These are phyloP conservation scores for Ceratonia siliqua DNA, from an alignment of 306 rosid genomes.

Conservation along the genomic window DNA sequence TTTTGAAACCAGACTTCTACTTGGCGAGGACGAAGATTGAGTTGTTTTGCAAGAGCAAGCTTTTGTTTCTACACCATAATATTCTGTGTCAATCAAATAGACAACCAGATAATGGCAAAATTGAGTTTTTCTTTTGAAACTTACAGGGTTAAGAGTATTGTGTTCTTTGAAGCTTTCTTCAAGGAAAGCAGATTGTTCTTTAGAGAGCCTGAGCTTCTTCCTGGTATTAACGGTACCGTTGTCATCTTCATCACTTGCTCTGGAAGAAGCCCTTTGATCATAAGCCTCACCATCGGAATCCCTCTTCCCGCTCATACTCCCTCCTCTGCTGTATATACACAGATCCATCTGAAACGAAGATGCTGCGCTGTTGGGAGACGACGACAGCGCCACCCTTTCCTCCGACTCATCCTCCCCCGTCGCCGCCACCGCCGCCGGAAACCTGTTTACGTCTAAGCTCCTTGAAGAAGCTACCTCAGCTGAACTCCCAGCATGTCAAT, in stretches of 20 bases:
- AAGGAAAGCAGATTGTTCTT: slow-evolving; percentile 93
- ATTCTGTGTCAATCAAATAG: not conserved
- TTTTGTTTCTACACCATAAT: slow-evolving; percentile 72
- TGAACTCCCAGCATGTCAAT: slow-evolving; percentile 48
- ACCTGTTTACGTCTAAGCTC: slow-evolving; percentile 59
- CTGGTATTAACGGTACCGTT: slow-evolving; percentile 57
- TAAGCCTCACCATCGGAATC: slow-evolving; percentile 61
- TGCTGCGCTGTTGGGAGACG: slow-evolving; percentile 77
- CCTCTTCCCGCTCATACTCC: slow-evolving; percentile 31
- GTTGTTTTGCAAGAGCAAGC: slow-evolving; percentile 80
- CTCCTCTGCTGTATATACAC: slow-evolving; percentile 41
- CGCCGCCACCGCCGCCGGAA: slow-evolving; percentile 18
- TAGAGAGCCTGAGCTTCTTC: slow-evolving; percentile 90
- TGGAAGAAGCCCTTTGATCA: slow-evolving; percentile 59
- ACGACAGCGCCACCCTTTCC: slow-evolving; percentile 53
- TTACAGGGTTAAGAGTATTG: slow-evolving; percentile 87
- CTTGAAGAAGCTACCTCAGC: slow-evolving; percentile 48
- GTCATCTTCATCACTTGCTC: slow-evolving; percentile 88
- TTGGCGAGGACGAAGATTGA: slow-evolving; percentile 89
- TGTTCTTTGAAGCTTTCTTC: slow-evolving; percentile 96
- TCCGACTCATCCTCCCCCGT: slow-evolving; percentile 56
- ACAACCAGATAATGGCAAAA: not conserved
- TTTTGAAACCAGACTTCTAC: slow-evolving; percentile 99
- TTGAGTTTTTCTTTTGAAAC: slow-evolving; percentile 18
- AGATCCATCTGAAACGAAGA: slow-evolving; percentile 85